Conservation (phyloP, 257 asterid genomes). For the Orobanche coerulescens region DNA sequence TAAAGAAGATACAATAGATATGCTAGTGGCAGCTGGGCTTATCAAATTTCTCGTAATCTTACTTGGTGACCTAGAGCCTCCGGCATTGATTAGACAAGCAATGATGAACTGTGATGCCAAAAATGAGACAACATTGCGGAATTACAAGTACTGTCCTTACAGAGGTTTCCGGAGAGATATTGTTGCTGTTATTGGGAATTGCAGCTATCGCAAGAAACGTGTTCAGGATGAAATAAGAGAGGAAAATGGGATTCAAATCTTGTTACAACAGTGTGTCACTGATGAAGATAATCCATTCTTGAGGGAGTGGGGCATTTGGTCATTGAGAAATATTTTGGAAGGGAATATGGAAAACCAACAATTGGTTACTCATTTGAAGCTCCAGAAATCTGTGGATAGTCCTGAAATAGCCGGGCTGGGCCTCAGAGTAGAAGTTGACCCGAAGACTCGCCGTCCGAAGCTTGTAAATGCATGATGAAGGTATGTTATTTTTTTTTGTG, state of each 20-base stretch:
- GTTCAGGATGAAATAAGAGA: slow-evolving; percentile 72
- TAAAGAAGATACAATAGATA: slow-evolving; percentile 15
- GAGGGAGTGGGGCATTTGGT: slow-evolving; percentile 96
- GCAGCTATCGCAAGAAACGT: slow-evolving; percentile 45
- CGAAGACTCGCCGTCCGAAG: slow-evolving; percentile 58
- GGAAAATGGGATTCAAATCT: slow-evolving; percentile 46
- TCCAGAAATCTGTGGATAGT: slow-evolving; percentile 58
- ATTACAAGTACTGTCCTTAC: slow-evolving; percentile 46
- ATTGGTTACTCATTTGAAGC: slow-evolving; percentile 49
- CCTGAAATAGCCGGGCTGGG: slow-evolving; percentile 62
- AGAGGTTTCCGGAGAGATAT: slow-evolving; percentile 76
- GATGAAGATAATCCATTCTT: slow-evolving; percentile 85
- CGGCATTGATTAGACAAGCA: slow-evolving; percentile 47
- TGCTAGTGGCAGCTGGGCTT: slow-evolving; percentile 52
- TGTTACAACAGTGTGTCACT: slow-evolving; percentile 66
- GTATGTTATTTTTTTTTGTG: too few species aligned
- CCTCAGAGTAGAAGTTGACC: slow-evolving; percentile 73
- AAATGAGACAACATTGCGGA: slow-evolving; percentile 19
- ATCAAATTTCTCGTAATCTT: slow-evolving; percentile 45
- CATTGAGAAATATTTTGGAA: slow-evolving; percentile 57
- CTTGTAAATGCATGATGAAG: slow-evolving; percentile 48
- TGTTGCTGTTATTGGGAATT: slow-evolving; percentile 65
- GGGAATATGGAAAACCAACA: slow-evolving; percentile 64
- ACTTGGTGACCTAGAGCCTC: slow-evolving; percentile 66
- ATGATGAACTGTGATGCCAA: slow-evolving; percentile 23